Evolutionary conservation across 257 asterid genomes (phyloP), one percentile per base, ranked within the genome.

Genomic region (Vinca minor): DNA sequence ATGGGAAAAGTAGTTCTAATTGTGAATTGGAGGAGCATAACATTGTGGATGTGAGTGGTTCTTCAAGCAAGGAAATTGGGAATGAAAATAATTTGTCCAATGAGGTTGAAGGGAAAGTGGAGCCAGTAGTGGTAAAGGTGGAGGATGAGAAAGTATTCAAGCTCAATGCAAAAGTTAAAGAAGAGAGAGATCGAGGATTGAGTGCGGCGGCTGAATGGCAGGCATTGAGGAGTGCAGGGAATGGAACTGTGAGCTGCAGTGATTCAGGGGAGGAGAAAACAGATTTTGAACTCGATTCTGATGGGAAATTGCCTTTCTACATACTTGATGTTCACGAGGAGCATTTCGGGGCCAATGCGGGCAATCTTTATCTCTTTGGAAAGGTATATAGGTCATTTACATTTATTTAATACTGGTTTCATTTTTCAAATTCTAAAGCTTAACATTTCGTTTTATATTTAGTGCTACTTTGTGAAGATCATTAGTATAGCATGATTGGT

Each of bases 281-380:
- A 73, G 88, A 82, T 46, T 82, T 85, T 71, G 93, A 82, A 61
- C 64, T 82, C 83, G 93, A 84, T 70, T 56, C 89, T 5, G 79
- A 89, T 67, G 99, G 96, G 48, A 87, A 91, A 62, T 54, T 93
- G 74, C 94, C 88, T 64, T 89, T 89, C 78, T 89, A 82, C 76
- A 85, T 93, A 74, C 86, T 93, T 12, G 97, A 89, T 84, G 96
- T 89, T 8, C 78, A 93, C 42, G 99, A 89, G 80, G 96, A 87
- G 79, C 68, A 77, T 50, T 83, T 78, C 72, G 96, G 96, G 62
- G 69, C 79, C 59, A 88, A 87, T 76, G 82, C 86, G 28, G 97
- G 94, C 63, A 83, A 77, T 62, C 64, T 93, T 42, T 93, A 82
- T 84, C 96, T 93, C 62, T 89, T 93, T 64, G 99, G 99, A 72